Evolutionary conservation across 2,329 filamentous ascomycete genomes (phyloP), one percentile per base, ranked within the genome.

Genomic region (Fusarium camptoceras): DNA sequence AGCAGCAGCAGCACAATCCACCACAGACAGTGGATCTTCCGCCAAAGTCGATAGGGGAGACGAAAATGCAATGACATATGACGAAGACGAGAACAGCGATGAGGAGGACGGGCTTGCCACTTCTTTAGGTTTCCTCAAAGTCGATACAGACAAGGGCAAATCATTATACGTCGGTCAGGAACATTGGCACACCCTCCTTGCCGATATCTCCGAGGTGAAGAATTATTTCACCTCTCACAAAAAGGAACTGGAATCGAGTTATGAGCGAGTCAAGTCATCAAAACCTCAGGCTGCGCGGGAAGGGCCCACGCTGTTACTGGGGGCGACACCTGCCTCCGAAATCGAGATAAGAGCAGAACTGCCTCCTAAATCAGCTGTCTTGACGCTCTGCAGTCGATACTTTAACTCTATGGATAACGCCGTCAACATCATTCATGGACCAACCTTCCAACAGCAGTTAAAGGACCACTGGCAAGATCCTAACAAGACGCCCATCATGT

Each of bases 151-250:
- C 76, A 92, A 92, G 75, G 90, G 89, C 58, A 94, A 94, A 78
- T 91, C 91, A 25, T 88, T 93, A 81, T 97, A 96, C 77, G 84
- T 95, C 66, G 94, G 93, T 59, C 91, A 94, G 70, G 91, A 92
- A 58, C 92, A 96, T 79, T 97, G 94, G 93, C 91, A 92, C 73
- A 89, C 91, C 41, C 88, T 97, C 55, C 82, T 97, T 57, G 86
- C 89, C 72, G 92, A 94, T 79, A 96, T 99, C 69, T 86, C 93
- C 12, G 96, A 99, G 82, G 95, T 99, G 27, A 97, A 95, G 77
- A 94, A 91, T 73, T 98, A 96, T 81, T 98, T 97, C 75, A 82
- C 83, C 20, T 89, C 87, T 37, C 94, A 98, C 81, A 97, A 96
- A 79, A 94, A 96, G 76, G 94, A 98, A 71, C 86, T 95, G 64